phyloP scores from a whole-genome alignment of 495 filamentous ascomycete species.

The Hypoxylon subgilvum region DNA sequence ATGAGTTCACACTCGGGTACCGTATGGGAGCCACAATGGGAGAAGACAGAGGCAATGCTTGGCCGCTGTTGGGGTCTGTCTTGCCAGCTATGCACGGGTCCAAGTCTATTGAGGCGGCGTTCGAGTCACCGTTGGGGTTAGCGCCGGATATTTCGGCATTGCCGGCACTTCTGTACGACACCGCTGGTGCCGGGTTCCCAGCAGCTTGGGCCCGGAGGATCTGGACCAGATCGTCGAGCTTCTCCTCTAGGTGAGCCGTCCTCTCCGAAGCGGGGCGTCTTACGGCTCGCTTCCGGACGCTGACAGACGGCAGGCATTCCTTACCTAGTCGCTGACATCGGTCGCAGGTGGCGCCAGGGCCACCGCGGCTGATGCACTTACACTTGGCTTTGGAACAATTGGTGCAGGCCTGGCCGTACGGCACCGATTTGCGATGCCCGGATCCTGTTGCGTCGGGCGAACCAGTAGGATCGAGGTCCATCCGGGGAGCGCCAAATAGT shows the following conservation, averaged over 20 bases:
- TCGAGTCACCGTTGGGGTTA: constrained; percentile 2
- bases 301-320: constrained; percentile 48
- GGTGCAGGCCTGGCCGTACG: constrained; percentile 58
- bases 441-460: constrained; percentile 2
- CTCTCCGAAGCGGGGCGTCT: constrained; percentile 39
- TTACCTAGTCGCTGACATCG: constrained; percentile 57
- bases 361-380: constrained; percentile 54
- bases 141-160: constrained; percentile 14
- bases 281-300: constrained; percentile 45
- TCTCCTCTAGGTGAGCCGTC: constrained; percentile 53
- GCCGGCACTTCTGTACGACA: constrained; percentile 3
- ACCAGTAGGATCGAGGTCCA: constrained; percentile 23
- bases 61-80: not conserved
- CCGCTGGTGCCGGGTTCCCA: constrained; percentile 12
- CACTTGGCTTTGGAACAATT: constrained; percentile 64
- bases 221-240: constrained; percentile 53
- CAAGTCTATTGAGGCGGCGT: constrained; percentile 11
- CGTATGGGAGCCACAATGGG: constrained; percentile 2
- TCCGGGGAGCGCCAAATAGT: constrained; percentile 9
- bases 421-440: constrained; percentile 29
- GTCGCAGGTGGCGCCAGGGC: constrained; percentile 52
- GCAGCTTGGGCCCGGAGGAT: constrained; percentile 47
- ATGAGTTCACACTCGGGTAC: constrained; percentile 19
- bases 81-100: constrained; percentile 12
- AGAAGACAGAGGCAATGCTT: constrained; percentile 15